phyloP scores from a whole-genome alignment of 2,329 filamentous ascomycete genomes.

The Ceratocystis harringtonii region DNA sequence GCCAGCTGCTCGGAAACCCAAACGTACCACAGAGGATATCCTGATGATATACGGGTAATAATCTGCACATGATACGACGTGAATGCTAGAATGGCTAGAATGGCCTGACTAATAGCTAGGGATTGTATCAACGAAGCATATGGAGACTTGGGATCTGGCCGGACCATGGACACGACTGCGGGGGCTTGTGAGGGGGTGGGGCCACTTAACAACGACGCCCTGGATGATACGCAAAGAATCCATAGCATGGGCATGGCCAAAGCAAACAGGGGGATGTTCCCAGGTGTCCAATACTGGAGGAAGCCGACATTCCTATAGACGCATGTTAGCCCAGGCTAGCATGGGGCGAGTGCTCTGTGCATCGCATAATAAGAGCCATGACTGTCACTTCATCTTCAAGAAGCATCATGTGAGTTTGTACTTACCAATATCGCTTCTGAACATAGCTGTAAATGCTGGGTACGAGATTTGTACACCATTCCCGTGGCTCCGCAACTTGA shows the following conservation, averaged over 20 bases:
- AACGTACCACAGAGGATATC: slow-evolving; percentile 80
- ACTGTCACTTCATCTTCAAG: neutral
- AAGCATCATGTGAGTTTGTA: slow-evolving; percentile 13
- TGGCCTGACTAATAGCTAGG: slow-evolving; percentile 56
- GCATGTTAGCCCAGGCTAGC: neutral
- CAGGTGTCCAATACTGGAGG: slow-evolving; percentile 74
- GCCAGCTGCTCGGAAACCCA: slow-evolving; percentile 45
- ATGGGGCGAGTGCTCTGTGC: neutral
- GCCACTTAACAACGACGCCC: neutral
- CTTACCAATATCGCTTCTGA: slow-evolving; percentile 78
- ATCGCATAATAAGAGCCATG: neutral
- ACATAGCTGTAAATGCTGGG: slow-evolving; percentile 90
- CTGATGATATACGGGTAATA: slow-evolving; percentile 74
- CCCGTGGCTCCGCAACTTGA: slow-evolving; percentile 26
- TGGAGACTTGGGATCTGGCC: slow-evolving; percentile 14
- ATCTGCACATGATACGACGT: slow-evolving; percentile 89
- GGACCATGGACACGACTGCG: neutral
- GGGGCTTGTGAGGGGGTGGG: neutral
- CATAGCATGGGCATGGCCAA: slow-evolving; percentile 65
- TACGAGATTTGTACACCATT: slow-evolving; percentile 59
- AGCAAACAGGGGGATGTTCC: slow-evolving; percentile 76
- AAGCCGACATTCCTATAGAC: slow-evolving; percentile 65
- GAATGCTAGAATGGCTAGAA: slow-evolving; percentile 56
- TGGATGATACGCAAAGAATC: slow-evolving; percentile 32
- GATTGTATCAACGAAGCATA: slow-evolving; percentile 29